Percentiles rank a stretch among this genome's conserved stretches.
Conservation (phyloP, 75 land plant genomes). For the Sequoiadendron giganteum region DNA sequence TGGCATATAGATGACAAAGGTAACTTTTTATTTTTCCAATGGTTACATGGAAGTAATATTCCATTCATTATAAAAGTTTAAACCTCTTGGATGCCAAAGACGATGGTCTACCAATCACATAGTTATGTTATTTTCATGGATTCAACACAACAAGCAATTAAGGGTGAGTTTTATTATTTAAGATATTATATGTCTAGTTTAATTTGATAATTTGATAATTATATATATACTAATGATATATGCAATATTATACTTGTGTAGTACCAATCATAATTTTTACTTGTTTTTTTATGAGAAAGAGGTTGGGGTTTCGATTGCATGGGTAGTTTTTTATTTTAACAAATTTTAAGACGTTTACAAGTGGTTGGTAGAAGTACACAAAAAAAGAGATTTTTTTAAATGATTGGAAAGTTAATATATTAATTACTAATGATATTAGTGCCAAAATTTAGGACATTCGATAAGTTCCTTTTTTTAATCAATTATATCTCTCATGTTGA, state of each 20-base stretch:
- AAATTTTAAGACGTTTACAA: not conserved
- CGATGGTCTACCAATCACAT: not conserved
- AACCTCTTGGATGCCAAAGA: not conserved
- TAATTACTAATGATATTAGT: not conserved
- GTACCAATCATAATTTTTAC: not conserved
- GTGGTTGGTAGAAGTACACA: not conserved
- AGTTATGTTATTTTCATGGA: not conserved
- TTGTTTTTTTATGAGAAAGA: not conserved
- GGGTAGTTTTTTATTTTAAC: not conserved
- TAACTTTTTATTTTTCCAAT: not conserved
- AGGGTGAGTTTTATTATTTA: not conserved
- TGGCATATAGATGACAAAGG: not conserved
- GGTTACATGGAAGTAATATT: too few relatives aligned
- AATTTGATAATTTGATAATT: not conserved
- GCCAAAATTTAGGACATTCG: not conserved
- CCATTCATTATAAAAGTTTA: not conserved
- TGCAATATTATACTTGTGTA: not conserved
- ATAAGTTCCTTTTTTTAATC: not conserved
- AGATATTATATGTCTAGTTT: not conserved
- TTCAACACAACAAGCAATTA: not conserved
- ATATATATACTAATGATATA: not conserved
- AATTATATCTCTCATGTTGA: too few relatives aligned
- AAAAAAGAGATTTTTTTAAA: not conserved
- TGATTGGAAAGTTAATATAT: not conserved
- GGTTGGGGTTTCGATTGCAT: not conserved